These are phyloP conservation scores for Garcia nutans DNA, from an alignment of 345 rosid species.

Conservation along the genomic window DNA sequence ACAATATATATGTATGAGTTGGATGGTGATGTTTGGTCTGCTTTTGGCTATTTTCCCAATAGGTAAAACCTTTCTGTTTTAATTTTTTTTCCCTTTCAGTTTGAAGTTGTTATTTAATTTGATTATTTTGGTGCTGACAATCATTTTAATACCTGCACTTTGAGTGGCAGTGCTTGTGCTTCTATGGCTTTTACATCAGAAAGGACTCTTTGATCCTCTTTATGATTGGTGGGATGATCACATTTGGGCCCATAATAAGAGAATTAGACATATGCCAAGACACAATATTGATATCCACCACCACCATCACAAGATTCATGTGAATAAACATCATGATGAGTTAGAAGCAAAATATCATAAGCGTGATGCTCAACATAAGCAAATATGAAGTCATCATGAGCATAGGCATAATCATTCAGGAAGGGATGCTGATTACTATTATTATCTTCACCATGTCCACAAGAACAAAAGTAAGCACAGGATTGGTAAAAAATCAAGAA, in stretches of 20 bases:
- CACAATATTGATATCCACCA: constrained; percentile 25
- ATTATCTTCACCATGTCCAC: constrained; percentile 31
- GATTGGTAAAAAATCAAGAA: constrained; percentile 39
- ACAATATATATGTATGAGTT: constrained; percentile 88
- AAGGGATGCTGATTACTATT: constrained; percentile 21
- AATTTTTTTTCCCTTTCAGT: neutral
- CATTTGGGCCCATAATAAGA: constrained; percentile 29
- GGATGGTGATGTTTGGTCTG: constrained; percentile 77
- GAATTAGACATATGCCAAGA: constrained; percentile 22
- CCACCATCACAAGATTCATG: constrained; percentile 26
- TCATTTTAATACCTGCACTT: neutral
- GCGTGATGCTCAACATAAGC: constrained; percentile 38
- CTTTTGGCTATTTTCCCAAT: constrained; percentile 68
- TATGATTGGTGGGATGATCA: constrained; percentile 86
- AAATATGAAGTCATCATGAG: constrained; percentile 33
- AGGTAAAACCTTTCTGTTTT: constrained; percentile 38
- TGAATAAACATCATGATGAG: constrained; percentile 30
- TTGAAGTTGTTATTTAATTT: neutral
- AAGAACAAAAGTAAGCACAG: constrained; percentile 39
- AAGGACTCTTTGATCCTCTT: constrained; percentile 79
- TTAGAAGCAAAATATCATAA: constrained; percentile 39
- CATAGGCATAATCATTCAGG: constrained; percentile 45
- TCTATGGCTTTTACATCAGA: constrained; percentile 83
- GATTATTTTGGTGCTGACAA: neutral
- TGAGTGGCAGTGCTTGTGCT: constrained; percentile 61